Conservation (phyloP, 768 basidiomycete species). For the Lactarius akahatsu region DNA sequence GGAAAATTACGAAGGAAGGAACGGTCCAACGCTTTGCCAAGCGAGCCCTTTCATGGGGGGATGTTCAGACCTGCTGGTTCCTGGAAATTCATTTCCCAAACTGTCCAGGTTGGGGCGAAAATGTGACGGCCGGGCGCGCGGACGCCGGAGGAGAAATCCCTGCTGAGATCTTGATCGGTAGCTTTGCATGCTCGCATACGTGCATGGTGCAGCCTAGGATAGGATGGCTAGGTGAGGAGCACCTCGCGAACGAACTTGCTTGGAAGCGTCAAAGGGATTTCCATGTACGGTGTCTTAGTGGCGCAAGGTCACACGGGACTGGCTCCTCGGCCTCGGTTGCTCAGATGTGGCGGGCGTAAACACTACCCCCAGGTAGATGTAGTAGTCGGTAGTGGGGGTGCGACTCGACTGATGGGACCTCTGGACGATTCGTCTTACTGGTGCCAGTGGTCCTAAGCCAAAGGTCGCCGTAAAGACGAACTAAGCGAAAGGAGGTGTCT, state of each 20-base stretch:
- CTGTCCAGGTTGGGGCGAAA: too few species aligned
- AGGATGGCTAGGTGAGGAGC: not conserved
- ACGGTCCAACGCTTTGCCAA: slow-evolving; percentile 1
- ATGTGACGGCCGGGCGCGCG: not conserved
- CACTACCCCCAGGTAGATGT: not conserved
- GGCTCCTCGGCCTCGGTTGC: not conserved
- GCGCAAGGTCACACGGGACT: not conserved
- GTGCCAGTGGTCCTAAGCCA: not conserved
- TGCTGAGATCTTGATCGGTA: not conserved
- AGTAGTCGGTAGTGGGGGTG: not conserved
- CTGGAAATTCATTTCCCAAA: slow-evolving; percentile 13
- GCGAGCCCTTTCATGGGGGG: not conserved
- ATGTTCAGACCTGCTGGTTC: not conserved
- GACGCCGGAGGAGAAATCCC: not conserved
- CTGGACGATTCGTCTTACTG: not conserved
- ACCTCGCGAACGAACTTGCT: not conserved
- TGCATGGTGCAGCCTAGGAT: not conserved
- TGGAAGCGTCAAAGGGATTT: slow-evolving; percentile 5
- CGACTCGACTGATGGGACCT: not conserved
- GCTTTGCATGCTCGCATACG: not conserved
- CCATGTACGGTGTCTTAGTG: not conserved
- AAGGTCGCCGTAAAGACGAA: not conserved
- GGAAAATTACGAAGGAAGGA: not conserved
- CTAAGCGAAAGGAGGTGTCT: not conserved
- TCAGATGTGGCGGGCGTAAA: slow-evolving; percentile 1